Percentiles rank a stretch among this genome's conserved stretches.
Evolutionary conservation across 306 rosid species (phyloP).

Genomic region (Acacia melanoxylon): DNA sequence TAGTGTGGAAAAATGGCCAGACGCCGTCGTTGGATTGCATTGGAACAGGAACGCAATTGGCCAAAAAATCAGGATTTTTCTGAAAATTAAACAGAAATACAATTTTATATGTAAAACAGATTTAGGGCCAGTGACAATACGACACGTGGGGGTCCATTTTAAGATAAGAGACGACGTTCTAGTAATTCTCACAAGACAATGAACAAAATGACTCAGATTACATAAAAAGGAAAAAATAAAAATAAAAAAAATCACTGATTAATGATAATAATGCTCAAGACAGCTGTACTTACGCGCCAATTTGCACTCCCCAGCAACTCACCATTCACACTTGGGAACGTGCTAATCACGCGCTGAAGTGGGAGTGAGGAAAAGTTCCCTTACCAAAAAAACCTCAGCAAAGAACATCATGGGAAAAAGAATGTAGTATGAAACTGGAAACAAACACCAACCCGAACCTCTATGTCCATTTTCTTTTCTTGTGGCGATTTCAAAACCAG

Average conservation of each 20-base stretch:
- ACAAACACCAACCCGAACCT: slow-evolving; percentile 60
- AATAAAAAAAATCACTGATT: too few species aligned
- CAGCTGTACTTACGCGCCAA: slow-evolving; percentile 45
- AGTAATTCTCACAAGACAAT: slow-evolving; percentile 27
- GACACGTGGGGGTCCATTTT: slow-evolving; percentile 54
- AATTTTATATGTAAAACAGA: slow-evolving; percentile 13
- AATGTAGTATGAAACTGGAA: slow-evolving; percentile 56
- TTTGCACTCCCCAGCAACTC: neutral
- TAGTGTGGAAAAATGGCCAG: too few species aligned
- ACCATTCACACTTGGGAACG: neutral
- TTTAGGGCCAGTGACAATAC: slow-evolving; percentile 13
- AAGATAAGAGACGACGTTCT: slow-evolving; percentile 55
- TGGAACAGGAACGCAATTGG: too few species aligned
- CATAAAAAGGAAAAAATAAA: neutral
- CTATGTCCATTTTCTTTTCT: slow-evolving; percentile 42
- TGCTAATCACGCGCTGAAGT: neutral
- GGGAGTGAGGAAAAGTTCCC: neutral
- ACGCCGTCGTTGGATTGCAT: too few species aligned
- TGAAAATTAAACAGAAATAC: neutral
- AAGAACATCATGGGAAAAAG: slow-evolving; percentile 29
- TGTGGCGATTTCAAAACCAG: slow-evolving; percentile 37
- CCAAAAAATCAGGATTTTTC: too few species aligned
- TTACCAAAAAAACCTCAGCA: slow-evolving; percentile 23
- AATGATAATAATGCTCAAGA: neutral
- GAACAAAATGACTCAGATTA: slow-evolving; percentile 29